These are phyloP conservation scores for Daldinia loculata DNA, from an alignment of 495 filamentous ascomycete species.

Conservation along the genomic window DNA sequence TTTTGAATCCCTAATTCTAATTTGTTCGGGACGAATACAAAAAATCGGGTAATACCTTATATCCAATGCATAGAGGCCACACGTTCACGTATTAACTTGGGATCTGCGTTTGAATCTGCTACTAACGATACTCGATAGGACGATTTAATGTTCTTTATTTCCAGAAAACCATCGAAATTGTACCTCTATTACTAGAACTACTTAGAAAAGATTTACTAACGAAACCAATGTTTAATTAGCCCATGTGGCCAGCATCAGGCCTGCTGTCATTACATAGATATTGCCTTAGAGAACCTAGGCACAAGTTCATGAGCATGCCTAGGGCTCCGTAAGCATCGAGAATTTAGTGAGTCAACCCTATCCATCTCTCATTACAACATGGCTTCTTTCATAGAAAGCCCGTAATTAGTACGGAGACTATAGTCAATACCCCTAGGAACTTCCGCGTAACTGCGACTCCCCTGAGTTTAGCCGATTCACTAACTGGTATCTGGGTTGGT, in stretches of 20 bases:
- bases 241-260: background rate
- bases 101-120: background rate
- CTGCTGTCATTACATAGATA: background rate
- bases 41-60: background rate
- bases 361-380: background rate
- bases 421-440: slow-evolving; percentile 5
- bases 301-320: background rate
- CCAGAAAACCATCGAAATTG: background rate
- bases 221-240: background rate
- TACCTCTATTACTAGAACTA: background rate
- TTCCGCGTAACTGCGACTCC: background rate
- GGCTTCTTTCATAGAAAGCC: slow-evolving; percentile 18
- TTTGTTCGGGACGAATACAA: background rate
- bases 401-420: slow-evolving; percentile 1
- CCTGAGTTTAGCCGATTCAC: slow-evolving; percentile 4
- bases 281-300: background rate
- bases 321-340: background rate
- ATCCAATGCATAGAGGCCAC: background rate
- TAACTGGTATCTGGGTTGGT: slow-evolving; percentile 32
- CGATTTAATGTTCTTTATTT: background rate
- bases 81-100: background rate
- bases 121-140: background rate
- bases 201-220: background rate
- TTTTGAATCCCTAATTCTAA: background rate
- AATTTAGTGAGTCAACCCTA: background rate